These are phyloP conservation scores for Ambrosia hybrid DNA, from an alignment of 140 eudicot species.

Conservation along the genomic window DNA sequence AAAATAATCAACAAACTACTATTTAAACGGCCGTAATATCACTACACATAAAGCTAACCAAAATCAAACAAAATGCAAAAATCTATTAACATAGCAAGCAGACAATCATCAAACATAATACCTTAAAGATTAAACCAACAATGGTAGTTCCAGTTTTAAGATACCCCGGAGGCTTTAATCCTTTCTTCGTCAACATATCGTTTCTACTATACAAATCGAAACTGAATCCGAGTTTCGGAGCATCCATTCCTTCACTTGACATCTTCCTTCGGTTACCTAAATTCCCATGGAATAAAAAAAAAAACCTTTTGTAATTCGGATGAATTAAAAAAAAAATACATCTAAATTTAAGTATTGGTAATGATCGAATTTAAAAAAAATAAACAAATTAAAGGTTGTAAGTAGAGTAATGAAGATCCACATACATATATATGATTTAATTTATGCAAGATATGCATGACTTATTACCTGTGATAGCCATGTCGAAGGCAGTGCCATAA, in stretches of 20 bases:
- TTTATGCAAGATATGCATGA: too few species aligned
- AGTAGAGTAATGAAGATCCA: too few species aligned
- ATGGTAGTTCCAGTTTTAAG: slow-evolving; percentile 77
- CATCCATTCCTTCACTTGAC: slow-evolving; percentile 36
- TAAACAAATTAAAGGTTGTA: too few species aligned
- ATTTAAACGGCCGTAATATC: too few species aligned
- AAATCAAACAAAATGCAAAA: neutral
- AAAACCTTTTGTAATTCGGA: too few species aligned
- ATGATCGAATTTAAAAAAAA: too few species aligned
- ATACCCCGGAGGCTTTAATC: slow-evolving; percentile 41
- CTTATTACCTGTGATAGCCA: too few species aligned
- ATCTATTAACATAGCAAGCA: neutral
- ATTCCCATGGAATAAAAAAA: neutral
- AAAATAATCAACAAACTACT: too few species aligned
- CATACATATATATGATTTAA: too few species aligned
- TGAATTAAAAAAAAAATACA: too few species aligned
- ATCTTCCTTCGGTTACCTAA: slow-evolving; percentile 36
- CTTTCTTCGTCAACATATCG: slow-evolving; percentile 56
- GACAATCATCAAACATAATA: slow-evolving; percentile 4
- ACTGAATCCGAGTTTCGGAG: slow-evolving; percentile 54
- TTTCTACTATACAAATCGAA: slow-evolving; percentile 65
- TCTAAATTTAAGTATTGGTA: too few species aligned
- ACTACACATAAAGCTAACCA: slow-evolving; percentile 14
- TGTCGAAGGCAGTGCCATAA: too few species aligned
- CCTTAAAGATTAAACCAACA: slow-evolving; percentile 66